These are phyloP conservation scores for Balansia obtecta DNA, from an alignment of 2,329 filamentous ascomycete species.

Conservation along the genomic window DNA sequence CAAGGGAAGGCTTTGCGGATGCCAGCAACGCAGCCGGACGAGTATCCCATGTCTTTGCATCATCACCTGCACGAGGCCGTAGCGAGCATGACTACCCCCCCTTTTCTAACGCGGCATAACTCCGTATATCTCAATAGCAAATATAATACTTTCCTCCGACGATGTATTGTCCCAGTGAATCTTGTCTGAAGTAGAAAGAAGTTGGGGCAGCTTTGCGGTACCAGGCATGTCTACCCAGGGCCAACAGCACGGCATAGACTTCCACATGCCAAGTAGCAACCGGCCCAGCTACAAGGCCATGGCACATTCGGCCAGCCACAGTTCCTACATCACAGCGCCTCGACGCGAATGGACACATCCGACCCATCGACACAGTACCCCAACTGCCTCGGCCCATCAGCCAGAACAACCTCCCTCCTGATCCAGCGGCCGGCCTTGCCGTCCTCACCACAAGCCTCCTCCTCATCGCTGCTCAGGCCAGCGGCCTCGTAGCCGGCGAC, in stretches of 20 bases:
- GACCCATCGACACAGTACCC: slow-evolving; percentile 71
- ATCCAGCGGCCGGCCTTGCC: slow-evolving; percentile 48
- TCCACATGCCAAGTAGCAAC: too few relatives aligned
- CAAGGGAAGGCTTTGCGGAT: slow-evolving; percentile 28
- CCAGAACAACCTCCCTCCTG: slow-evolving; percentile 67
- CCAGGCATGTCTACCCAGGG: too few relatives aligned
- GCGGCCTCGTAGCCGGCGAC: slow-evolving; percentile 51
- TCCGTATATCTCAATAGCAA: too few relatives aligned
- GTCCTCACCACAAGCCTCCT: slow-evolving; percentile 22
- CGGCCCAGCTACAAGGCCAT: too few relatives aligned
- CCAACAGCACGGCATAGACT: too few relatives aligned
- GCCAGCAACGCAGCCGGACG: not conserved
- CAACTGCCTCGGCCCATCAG: slow-evolving; percentile 66
- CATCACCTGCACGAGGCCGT: slow-evolving; percentile 40
- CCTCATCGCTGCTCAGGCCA: slow-evolving; percentile 40
- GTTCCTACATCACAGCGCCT: slow-evolving; percentile 22
- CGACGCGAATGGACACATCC: slow-evolving; percentile 60
- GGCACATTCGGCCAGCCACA: too few relatives aligned
- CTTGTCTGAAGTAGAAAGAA: too few relatives aligned
- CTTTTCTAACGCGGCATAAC: slow-evolving; percentile 21
- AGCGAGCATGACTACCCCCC: slow-evolving; percentile 37
- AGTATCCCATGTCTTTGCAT: not conserved
- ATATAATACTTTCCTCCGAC: too few relatives aligned
- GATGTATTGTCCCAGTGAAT: too few relatives aligned
- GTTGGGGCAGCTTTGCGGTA: too few relatives aligned